These are phyloP conservation scores for Teratosphaeria epicoccoides DNA, from an alignment of 2,329 filamentous ascomycete species.

Conservation along the genomic window DNA sequence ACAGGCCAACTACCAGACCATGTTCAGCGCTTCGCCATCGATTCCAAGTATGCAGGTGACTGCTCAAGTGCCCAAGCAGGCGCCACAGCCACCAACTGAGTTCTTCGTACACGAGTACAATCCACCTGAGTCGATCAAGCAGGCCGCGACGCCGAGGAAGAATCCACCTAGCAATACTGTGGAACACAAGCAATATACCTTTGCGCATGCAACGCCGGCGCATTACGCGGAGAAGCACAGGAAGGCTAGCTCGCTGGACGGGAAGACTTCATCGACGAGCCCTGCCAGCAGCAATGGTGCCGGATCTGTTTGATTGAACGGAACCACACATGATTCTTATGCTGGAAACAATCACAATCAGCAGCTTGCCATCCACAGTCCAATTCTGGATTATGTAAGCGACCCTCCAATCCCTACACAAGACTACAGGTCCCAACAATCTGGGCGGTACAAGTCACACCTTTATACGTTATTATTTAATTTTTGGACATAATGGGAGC, in stretches of 20 bases:
- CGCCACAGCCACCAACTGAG: conserved; percentile 20
- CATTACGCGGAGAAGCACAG: conserved; percentile 30
- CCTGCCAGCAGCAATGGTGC: conserved; percentile 1
- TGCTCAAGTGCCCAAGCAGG: conserved; percentile 24
- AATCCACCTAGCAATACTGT: conserved; percentile 11
- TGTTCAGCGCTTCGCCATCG: conserved; percentile 8
- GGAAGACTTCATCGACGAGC: conserved; percentile 1
- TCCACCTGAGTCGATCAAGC: conserved; percentile 32
- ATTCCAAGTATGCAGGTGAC: conserved; percentile 12
- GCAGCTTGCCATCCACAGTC: not conserved
- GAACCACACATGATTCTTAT: not conserved
- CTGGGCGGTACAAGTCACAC: not conserved
- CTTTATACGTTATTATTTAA: not conserved
- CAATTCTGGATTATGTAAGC: not conserved
- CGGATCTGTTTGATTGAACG: not conserved
- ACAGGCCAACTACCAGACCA: conserved; percentile 8
- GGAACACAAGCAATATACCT: conserved; percentile 36
- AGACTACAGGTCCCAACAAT: not conserved
- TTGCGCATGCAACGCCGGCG: conserved; percentile 37
- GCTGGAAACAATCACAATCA: not conserved
- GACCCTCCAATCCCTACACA: not conserved
- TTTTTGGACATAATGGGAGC: not conserved
- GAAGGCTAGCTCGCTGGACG: conserved; percentile 3
- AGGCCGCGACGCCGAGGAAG: conserved; percentile 21
- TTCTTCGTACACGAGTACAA: conserved; percentile 39